phyloP scores from a whole-genome alignment of 2,329 filamentous ascomycete genomes.

The Xylariaceae sp. region DNA sequence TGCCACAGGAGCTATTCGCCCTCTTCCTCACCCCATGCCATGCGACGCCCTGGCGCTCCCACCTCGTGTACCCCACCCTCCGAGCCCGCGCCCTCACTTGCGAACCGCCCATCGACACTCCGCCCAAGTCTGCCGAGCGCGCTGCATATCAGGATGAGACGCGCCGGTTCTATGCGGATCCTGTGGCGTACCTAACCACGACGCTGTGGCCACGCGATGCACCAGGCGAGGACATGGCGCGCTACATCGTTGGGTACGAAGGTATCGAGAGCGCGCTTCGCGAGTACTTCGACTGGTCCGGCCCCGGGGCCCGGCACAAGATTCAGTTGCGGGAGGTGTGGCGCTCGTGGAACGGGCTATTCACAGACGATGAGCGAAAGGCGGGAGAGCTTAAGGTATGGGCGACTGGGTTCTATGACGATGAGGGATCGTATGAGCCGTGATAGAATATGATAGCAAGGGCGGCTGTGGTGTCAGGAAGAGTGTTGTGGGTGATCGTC shows the following conservation, averaged over 20 bases:
- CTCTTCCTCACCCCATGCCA: slow-evolving; percentile 95
- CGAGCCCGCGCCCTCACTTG: slow-evolving; percentile 82
- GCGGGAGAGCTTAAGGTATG: slow-evolving; percentile 56
- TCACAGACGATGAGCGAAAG: slow-evolving; percentile 58
- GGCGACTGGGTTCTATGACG: slow-evolving; percentile 30
- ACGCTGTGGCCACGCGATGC: slow-evolving; percentile 44
- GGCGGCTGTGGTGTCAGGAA: too few species aligned
- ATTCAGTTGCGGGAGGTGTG: slow-evolving; percentile 46
- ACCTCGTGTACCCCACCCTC: slow-evolving; percentile 71
- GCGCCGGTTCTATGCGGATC: slow-evolving; percentile 77
- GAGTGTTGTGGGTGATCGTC: too few species aligned
- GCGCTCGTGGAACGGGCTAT: slow-evolving; percentile 56
- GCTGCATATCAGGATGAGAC: slow-evolving; percentile 79
- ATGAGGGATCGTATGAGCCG: too few species aligned
- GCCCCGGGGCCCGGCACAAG: slow-evolving; percentile 35
- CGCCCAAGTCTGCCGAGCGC: slow-evolving; percentile 56
- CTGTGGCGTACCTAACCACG: slow-evolving; percentile 50
- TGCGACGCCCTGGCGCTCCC: slow-evolving; percentile 89
- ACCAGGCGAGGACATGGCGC: slow-evolving; percentile 38
- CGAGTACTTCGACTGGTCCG: slow-evolving; percentile 37
- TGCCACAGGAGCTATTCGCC: slow-evolving; percentile 50
- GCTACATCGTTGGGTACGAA: slow-evolving; percentile 59
- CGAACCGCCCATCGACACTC: slow-evolving; percentile 74
- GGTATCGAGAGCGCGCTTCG: slow-evolving; percentile 46
- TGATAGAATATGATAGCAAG: too few species aligned